These are phyloP conservation scores for Colletotrichum sansevieriae DNA, from an alignment of 2,329 filamentous ascomycete genomes.

Conservation along the genomic window DNA sequence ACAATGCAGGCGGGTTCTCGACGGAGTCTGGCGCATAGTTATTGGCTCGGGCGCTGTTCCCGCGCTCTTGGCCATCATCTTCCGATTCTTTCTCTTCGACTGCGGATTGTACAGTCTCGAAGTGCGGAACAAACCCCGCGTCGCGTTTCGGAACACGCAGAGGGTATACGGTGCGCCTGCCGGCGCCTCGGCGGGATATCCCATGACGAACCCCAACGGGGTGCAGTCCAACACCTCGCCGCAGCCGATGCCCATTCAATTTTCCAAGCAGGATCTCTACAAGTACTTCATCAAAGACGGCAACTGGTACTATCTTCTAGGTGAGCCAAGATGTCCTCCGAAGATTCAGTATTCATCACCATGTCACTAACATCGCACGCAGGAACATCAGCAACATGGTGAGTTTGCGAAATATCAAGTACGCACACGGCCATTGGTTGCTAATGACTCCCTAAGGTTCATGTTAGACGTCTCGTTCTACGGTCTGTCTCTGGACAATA, in stretches of 20 bases:
- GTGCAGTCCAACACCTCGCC: constrained; percentile 51
- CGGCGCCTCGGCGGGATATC: constrained; percentile 42
- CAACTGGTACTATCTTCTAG: constrained; percentile 60
- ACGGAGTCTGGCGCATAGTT: constrained; percentile 76
- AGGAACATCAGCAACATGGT: constrained; percentile 64
- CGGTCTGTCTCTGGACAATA: constrained; percentile 64
- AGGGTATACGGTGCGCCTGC: constrained; percentile 65
- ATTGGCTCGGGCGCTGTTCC: constrained; percentile 75
- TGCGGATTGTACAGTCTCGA: constrained; percentile 75
- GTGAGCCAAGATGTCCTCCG: constrained; percentile 39
- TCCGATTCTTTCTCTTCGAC: constrained; percentile 76
- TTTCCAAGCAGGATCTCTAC: constrained; percentile 61
- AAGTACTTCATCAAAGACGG: constrained; percentile 64
- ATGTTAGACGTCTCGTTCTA: constrained; percentile 67
- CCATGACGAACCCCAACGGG: constrained; percentile 47
- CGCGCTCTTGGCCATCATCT: constrained; percentile 73
- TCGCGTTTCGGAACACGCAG: constrained; percentile 71
- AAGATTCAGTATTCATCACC: background rate
- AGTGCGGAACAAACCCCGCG: constrained; percentile 71
- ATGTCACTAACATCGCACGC: background rate
- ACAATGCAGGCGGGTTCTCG: constrained; percentile 62
- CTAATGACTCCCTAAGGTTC: no score
- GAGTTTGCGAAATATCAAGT: constrained; percentile 50
- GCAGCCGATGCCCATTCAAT: constrained; percentile 60
- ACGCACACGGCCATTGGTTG: background rate